Evolutionary conservation across 768 basidiomycete genomes (phyloP), one percentile per base, ranked within the genome.

Genomic region (Omphalotus guepiniiformis): DNA sequence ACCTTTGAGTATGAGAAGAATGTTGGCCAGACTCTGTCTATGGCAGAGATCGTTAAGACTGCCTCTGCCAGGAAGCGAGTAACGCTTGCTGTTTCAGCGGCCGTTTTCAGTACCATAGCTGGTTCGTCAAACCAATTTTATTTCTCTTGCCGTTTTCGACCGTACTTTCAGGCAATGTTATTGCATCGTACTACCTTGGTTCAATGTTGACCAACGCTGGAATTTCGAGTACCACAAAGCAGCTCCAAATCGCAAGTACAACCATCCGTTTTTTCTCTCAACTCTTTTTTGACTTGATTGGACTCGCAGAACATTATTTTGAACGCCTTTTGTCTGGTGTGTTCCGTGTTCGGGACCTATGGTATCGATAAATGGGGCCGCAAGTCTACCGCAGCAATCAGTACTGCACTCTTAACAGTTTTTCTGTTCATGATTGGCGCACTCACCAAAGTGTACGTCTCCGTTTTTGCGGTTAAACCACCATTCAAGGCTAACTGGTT

Each of bases 1-100:
- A 62, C 63, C 2, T 53, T 69, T 6, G 62, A 57, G 18, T 58
- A 58, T 36, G 67, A 69, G 53, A 65, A 53, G 47, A 55, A 42
- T 38, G 44, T 39, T 19, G 49, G 51, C 11, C 30, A 54, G 42
- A 53, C 55, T 36, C 38, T 58, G 23, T 53, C 53, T 4, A 25
- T 56, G 4, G 16, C 9, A 21, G 51, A 58, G 18, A 55, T 58
- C 49, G 26, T 58, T 42, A 56, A 49, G 53, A 58, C 57, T 1
- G 53, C 51, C 15, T 44, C 51, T 25, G 57, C 57, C 1, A 50
- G 57, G 57, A 58, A 58, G 27, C 49, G 57, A 22, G 40, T 58
- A 2, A 29, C 52, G 12, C 47, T 58, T 32, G 52, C 51, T 3
- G 47, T 47, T 18, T 58, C 57, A 3, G 55, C 54, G 21, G 57